Base-by-base conservation (phyloP, 352 stramenopile species). In the Phytophthora tentaculata region DNA sequence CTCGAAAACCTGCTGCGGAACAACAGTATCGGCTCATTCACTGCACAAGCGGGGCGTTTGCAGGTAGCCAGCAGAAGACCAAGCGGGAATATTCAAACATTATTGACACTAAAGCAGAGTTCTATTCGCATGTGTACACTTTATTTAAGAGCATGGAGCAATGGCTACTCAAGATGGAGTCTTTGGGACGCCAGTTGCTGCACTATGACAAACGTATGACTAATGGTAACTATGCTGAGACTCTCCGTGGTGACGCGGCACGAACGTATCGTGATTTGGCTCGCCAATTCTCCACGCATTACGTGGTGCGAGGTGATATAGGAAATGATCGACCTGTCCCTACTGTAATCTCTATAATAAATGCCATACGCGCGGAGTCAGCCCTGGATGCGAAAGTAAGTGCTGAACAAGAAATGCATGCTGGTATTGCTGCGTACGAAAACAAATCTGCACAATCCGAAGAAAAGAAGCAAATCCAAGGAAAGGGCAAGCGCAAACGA, bases 61-160 rank as follows among this genome's bases (percentile, higher is more conserved):
- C n/a, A n/a, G n/a, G n/a, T n/a, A n/a, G n/a, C n/a, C n/a, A n/a
- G n/a, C n/a, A n/a, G n/a, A n/a, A 69, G 22, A 69, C 61, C 2
- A 63, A 69, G 32, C 32, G 23, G 3, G 61, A 63, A 29, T 69
- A 69, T 28, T 62, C 32, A 2, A 63, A 69, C 41, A 63, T 58
- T 47, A 60, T 67, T 23, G 55, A 61, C 8, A 23, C n/a, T 16
- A 35, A 45, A 29, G 17, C 32, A 22, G 44, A 68, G 22, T 68
- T 62, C 17, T 68, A 68, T 32, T 61, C 32, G 4, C 56, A 61
- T 19, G 23, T 54, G 1, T 64, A 49, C 28, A 55, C 54, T 9
- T 48, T 20, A 2, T 37, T 50, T 8, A 64, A 64, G 32, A 51
- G 17, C 23, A 68, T 68, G 29, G 52, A 62, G 17, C 5, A 9